Conservation (phyloP, 331 rosid species). For the Pyrus hybrid region DNA sequence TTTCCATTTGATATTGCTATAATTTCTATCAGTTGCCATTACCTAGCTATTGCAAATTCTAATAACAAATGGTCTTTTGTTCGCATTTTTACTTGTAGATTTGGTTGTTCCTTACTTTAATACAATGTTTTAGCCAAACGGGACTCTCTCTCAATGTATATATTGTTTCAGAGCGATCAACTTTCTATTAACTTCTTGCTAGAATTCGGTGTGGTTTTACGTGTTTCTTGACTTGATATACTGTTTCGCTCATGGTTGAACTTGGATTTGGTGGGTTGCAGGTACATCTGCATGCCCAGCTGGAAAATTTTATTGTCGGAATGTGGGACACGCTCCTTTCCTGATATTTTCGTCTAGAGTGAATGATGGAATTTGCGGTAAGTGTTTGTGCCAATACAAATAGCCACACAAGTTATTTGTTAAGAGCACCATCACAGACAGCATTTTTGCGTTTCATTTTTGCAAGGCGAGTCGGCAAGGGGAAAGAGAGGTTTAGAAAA, state of each 20-base stretch:
- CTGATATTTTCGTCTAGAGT: constrained; percentile 74
- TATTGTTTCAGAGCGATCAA: background rate
- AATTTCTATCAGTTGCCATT: background rate
- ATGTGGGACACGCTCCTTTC: constrained; percentile 60
- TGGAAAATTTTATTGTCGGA: constrained; percentile 68
- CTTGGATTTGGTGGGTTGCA: constrained; percentile 10
- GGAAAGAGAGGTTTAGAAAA: background rate
- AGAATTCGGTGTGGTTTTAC: no score
- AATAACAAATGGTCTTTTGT: background rate
- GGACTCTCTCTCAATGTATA: background rate
- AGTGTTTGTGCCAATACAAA: constrained; percentile 8
- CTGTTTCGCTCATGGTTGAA: background rate
- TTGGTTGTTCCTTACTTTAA: background rate
- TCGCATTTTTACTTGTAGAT: background rate
- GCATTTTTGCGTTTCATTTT: background rate
- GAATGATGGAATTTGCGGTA: constrained; percentile 94
- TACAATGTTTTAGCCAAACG: background rate
- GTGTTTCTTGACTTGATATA: no score
- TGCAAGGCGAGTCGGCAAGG: background rate
- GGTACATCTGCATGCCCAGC: constrained; percentile 94
- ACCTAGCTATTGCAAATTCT: background rate
- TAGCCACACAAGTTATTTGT: background rate
- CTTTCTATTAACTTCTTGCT: background rate
- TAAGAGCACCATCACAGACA: background rate
- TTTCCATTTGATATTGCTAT: background rate